Base-by-base conservation (phyloP, 768 basidiomycete species). In the Pulveroboletus sp. region DNA sequence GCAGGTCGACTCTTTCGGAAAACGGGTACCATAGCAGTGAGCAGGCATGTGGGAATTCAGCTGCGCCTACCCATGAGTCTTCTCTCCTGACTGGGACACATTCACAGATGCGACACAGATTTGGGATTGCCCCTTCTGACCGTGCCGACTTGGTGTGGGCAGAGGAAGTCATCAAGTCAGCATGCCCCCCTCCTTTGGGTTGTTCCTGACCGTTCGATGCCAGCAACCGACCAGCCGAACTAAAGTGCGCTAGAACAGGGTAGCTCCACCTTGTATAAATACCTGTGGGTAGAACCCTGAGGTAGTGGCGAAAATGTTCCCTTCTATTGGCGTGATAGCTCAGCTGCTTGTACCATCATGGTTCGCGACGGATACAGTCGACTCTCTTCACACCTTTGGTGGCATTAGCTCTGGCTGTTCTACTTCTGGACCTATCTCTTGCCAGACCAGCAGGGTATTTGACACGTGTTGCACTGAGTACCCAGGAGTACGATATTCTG, bases 391-490 rank as follows among this genome's bases (percentile, higher is more conserved):
- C 38, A 43, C 72, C 30, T 69, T 74, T 52, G 62, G 57, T 32
- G 58, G 60, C 15, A 50, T 76, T 24, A 67, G 70, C 52, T 82
- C 82, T 5, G 72, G 79, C 24, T 86, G 84, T 54, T 72, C 79
- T 6, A 69, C 73, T 1, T 67, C 69, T 47, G 76, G 77, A 3
- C 60, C 72, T 0, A 61, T 69, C 21, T 86, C 84, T 18, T 87
- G 85, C 62, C 75, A 77, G 40, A 77, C 74, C 53, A 71, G 74
- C 1, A 67, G 78, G 0, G 51, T 63, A 1, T 68, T 75, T n/a
- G 66, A 80, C 55, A 63, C 71, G 5, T 88, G 86, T 61, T 88
- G 86, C 65, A 81, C 80, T 53, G 82, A 86, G 63, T 61, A 70
- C 26, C 85, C 85, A 18, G 85, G 85, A 53, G 85, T 85, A 60